Percentiles rank a stretch among this genome's conserved stretches.
Evolutionary conservation across 345 rosid species (phyloP).

Genomic region (Salix udensis): DNA sequence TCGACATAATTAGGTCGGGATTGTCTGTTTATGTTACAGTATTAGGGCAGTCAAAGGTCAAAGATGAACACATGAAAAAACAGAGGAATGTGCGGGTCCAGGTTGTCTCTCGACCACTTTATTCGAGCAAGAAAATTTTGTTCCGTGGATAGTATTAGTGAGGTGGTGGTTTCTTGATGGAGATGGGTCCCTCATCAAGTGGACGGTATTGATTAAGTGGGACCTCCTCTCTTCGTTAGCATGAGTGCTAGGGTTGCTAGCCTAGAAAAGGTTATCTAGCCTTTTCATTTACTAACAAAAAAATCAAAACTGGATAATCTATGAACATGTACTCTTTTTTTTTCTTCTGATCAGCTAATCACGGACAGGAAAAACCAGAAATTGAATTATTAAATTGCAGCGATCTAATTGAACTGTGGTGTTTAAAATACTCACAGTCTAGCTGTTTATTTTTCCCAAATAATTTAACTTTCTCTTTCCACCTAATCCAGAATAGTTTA

Average conservation of each 20-base stretch:
- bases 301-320: not conserved
- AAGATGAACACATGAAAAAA: conserved; percentile 25
- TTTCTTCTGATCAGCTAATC: no score
- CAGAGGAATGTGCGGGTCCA: conserved; percentile 54
- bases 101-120: conserved; percentile 44
- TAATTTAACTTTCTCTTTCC: no score
- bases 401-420: no score
- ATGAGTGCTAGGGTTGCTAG: not conserved
- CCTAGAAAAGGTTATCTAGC: not conserved
- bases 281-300: not conserved
- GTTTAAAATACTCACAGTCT: no score
- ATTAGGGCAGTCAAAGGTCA: conserved; percentile 55
- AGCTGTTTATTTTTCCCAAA: no score
- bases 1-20: conserved; percentile 14
- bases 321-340: no score
- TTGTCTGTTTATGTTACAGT: conserved; percentile 14
- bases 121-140: not conserved
- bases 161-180: conserved; percentile 19
- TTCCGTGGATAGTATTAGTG: conserved; percentile 21
- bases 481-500: no score
- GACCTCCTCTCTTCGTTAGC: not conserved
- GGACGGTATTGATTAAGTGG: conserved; percentile 22
- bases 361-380: no score
- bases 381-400: no score
- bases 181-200: not conserved